phyloP scores from a whole-genome alignment of 2,329 filamentous ascomycete species.

The Venturia oleaginea region DNA sequence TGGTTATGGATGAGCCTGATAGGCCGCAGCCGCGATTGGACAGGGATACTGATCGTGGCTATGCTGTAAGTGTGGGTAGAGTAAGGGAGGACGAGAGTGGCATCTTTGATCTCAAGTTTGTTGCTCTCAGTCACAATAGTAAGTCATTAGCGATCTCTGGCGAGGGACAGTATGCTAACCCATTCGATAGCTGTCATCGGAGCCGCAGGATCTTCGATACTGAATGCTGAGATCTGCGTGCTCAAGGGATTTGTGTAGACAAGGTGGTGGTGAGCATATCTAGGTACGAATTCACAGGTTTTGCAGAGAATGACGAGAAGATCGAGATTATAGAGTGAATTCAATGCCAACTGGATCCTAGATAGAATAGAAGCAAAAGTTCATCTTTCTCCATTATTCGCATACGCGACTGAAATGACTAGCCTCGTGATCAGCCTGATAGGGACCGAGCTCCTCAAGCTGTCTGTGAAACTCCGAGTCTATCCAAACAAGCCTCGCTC shows the following conservation, averaged over 20 bases:
- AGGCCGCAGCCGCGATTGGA: slow-evolving; percentile 87
- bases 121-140: slow-evolving; percentile 79
- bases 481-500: background rate
- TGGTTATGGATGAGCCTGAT: slow-evolving; percentile 82
- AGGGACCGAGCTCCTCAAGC: background rate
- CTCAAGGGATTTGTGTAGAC: slow-evolving; percentile 62
- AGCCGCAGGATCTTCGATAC: slow-evolving; percentile 88
- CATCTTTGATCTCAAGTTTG: slow-evolving; percentile 92
- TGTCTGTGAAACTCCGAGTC: background rate
- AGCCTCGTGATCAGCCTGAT: slow-evolving; percentile 8
- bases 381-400: background rate
- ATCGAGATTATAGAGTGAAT: background rate
- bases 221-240: slow-evolving; percentile 88
- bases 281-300: background rate
- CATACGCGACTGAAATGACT: background rate
- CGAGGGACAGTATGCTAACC: slow-evolving; percentile 18
- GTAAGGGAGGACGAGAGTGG: slow-evolving; percentile 78
- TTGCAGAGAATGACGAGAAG: background rate
- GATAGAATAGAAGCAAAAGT: background rate
- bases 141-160: slow-evolving; percentile 21
- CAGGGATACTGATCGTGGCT: slow-evolving; percentile 74
- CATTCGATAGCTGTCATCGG: slow-evolving; percentile 63
- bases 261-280: background rate
- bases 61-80: slow-evolving; percentile 83
- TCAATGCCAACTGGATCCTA: background rate